Evolutionary conservation across 1,284 basidiomycete genomes (phyloP).

Genomic region (Boletus coffeatus): DNA sequence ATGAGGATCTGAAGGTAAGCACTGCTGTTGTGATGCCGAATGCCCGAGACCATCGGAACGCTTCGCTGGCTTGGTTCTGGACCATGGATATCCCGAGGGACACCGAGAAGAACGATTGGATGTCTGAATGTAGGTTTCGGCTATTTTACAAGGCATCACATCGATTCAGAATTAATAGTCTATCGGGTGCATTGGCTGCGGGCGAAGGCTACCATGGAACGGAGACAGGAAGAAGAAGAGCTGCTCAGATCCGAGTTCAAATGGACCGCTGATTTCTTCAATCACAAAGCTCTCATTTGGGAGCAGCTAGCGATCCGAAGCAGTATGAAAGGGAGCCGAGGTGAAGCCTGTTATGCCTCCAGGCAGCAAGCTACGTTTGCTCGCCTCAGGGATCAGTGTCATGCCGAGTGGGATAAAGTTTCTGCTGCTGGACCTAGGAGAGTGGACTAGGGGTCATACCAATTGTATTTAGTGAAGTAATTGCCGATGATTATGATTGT

Average conservation of each 20-base stretch:
- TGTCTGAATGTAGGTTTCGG: not conserved
- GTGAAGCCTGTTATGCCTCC: not conserved
- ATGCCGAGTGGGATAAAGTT: too few species aligned
- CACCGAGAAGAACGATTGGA: not conserved
- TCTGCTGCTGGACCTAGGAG: too few species aligned
- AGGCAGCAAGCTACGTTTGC: not conserved
- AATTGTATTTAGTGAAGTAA: too few species aligned
- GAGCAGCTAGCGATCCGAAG: not conserved
- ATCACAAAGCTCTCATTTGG: not conserved
- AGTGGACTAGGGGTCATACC: too few species aligned
- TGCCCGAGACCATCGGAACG: not conserved
- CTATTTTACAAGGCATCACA: not conserved
- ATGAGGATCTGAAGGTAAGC: not conserved
- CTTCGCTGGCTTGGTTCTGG: not conserved
- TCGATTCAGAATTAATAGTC: not conserved
- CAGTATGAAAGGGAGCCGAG: not conserved
- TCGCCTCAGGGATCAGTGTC: not conserved
- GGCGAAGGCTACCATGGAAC: not conserved
- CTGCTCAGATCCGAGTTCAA: not conserved
- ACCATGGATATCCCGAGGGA: not conserved
- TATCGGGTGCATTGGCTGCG: not conserved
- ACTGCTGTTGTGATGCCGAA: not conserved
- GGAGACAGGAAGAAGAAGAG: not conserved
- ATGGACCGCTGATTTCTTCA: not conserved
- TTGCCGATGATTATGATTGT: too few species aligned